Evolutionary conservation across 2,329 filamentous ascomycete genomes (phyloP).

Genomic region (Pseudovirgaria hyperparasitica): DNA sequence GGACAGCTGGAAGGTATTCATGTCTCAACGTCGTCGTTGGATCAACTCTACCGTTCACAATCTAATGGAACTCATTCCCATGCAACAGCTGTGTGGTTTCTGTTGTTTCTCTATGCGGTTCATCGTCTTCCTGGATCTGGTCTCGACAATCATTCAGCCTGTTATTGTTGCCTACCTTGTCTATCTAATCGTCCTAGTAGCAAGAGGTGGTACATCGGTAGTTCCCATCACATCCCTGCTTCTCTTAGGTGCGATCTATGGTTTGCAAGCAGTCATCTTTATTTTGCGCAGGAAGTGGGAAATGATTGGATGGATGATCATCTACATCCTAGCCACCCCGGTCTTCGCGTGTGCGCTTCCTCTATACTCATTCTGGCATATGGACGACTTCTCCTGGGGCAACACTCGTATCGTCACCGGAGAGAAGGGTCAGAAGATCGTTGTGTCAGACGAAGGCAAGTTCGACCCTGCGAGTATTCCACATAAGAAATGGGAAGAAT

Average conservation of each 20-base stretch:
- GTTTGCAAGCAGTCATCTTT: conserved; percentile 93
- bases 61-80: conserved; percentile 83
- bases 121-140: conserved; percentile 83
- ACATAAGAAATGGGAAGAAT: conserved; percentile 98
- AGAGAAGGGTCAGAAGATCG: conserved; percentile 81
- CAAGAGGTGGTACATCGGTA: conserved; percentile 44
- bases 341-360: conserved; percentile 86
- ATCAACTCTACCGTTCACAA: conserved; percentile 99
- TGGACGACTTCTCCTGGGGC: conserved; percentile 99
- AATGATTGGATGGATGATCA: conserved; percentile 98
- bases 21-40: conserved; percentile 97
- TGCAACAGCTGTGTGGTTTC: conserved; percentile 94
- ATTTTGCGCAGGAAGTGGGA: conserved; percentile 96
- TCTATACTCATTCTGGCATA: conserved; percentile 95
- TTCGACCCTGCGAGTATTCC: conserved; percentile 89
- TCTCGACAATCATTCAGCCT: conserved; percentile 85
- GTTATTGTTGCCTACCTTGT: conserved; percentile 81
- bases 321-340: conserved; percentile 84
- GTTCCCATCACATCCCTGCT: conserved; percentile 81
- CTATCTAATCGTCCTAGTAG: conserved; percentile 72
- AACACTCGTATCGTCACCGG: conserved; percentile 96
- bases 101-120: conserved; percentile 99
- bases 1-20: conserved; percentile 85
- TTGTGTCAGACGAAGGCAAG: conserved; percentile 94
- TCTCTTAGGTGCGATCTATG: conserved; percentile 88